phyloP scores from a whole-genome alignment of 2,329 filamentous ascomycete species.

The Arthrobotrys entomopaga region DNA sequence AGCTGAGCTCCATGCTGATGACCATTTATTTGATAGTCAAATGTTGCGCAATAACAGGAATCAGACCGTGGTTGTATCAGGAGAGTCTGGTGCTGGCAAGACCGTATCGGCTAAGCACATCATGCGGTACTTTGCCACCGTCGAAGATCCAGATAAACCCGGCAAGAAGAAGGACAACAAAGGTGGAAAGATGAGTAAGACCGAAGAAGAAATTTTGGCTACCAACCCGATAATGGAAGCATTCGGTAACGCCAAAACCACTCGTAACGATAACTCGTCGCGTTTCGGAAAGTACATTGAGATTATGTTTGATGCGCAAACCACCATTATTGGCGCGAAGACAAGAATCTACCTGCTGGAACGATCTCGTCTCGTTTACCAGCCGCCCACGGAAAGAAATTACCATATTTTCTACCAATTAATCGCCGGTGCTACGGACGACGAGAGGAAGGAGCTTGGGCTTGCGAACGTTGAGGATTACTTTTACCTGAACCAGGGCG shows the following conservation, averaged over 20 bases:
- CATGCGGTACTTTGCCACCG: slow-evolving; percentile 98
- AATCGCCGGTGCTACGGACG: slow-evolving; percentile 87
- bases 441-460: slow-evolving; percentile 80
- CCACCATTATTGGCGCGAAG: slow-evolving; percentile 96
- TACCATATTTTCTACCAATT: slow-evolving; percentile 99
- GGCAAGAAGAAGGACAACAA: slow-evolving; percentile 74
- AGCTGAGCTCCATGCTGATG: background rate
- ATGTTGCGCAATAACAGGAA: slow-evolving; percentile 97
- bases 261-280: slow-evolving; percentile 98
- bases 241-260: slow-evolving; percentile 99
- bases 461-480: slow-evolving; percentile 88
- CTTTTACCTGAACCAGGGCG: slow-evolving; percentile 95
- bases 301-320: slow-evolving; percentile 96
- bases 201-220: slow-evolving; percentile 96
- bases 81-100: slow-evolving; percentile 98
- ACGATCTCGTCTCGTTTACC: slow-evolving; percentile 94
- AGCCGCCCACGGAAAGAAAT: slow-evolving; percentile 95
- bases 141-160: slow-evolving; percentile 90
- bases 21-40: slow-evolving; percentile 69
- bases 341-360: slow-evolving; percentile 96
- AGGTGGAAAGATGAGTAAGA: slow-evolving; percentile 91
- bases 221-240: slow-evolving; percentile 99
- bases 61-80: slow-evolving; percentile 98
- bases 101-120: slow-evolving; percentile 99
- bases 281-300: slow-evolving; percentile 99